Percentiles rank a stretch among this genome's conserved stretches.
Conservation (phyloP, 257 asterid species). For the Cynanchum wilfordii region DNA sequence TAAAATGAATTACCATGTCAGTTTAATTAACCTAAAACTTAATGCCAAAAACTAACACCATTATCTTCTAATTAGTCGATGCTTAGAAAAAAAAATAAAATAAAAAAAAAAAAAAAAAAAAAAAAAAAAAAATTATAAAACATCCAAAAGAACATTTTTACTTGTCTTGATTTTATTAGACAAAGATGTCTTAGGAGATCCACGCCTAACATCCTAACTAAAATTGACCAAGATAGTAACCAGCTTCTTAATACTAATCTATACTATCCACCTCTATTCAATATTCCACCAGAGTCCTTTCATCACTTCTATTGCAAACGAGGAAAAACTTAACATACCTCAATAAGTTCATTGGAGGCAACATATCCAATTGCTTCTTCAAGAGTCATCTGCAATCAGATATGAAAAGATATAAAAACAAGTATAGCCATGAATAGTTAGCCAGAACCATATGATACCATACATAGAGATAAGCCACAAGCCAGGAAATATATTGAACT, state of each 20-base stretch:
- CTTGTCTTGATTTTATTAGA: no score
- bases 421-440: neutral
- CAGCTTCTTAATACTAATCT: neutral
- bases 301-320: neutral
- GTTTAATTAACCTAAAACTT: no score
- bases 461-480: neutral
- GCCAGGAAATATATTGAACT: neutral
- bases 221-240: neutral
- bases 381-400: slow-evolving; percentile 65
- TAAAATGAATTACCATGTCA: no score
- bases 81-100: no score
- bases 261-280: neutral
- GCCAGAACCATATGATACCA: neutral
- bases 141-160: no score
- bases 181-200: no score
- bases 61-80: no score
- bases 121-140: no score
- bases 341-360: slow-evolving; percentile 94
- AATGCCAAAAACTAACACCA: no score
- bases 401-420: neutral
- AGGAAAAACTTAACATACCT: slow-evolving; percentile 38
- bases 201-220: neutral
- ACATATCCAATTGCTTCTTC: slow-evolving; percentile 99
- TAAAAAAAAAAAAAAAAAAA: no score
- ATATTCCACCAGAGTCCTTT: neutral